A percentile compares a stretch with the other conserved stretches of the same genome.
Conservation (phyloP, 441 rosid genomes). For the Lepidium campestre region DNA sequence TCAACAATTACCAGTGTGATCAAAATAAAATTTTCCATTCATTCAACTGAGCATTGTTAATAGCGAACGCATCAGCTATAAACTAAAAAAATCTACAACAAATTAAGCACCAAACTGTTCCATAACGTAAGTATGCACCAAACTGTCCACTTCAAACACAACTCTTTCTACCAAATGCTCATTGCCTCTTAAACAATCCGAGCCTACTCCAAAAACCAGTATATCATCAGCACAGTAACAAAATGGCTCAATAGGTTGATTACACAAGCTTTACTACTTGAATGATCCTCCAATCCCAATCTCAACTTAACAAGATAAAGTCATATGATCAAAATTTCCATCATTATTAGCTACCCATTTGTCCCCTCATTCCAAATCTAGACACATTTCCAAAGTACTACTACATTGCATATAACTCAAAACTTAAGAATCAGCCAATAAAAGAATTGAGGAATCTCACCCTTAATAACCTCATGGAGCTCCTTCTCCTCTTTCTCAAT, state of each 20-base stretch:
- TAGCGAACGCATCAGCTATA: neutral
- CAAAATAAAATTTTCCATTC: neutral
- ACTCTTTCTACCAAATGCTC: neutral
- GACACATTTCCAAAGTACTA: neutral
- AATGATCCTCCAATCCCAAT: neutral
- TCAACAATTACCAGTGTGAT: neutral
- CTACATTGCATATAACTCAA: neutral
- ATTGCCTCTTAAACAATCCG: neutral
- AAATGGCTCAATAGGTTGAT: neutral
- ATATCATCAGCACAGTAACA: neutral
- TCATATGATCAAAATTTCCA: neutral
- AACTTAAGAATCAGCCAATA: neutral
- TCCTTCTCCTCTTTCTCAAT: constrained; percentile 56
- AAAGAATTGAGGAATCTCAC: constrained; percentile 15
- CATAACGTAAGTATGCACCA: neutral
- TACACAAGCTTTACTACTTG: neutral
- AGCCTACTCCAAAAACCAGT: neutral
- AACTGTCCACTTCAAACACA: neutral
- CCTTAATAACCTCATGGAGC: constrained; percentile 55
- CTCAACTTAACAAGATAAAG: neutral
- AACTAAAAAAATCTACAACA: neutral
- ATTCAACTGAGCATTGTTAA: neutral
- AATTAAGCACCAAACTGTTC: neutral
- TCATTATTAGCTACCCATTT: neutral
- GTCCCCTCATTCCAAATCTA: neutral